A percentile compares a stretch with the other conserved stretches of the same genome.
phyloP scores from a whole-genome alignment of 2,329 filamentous ascomycete genomes.

The Fusarium bactridioides region DNA sequence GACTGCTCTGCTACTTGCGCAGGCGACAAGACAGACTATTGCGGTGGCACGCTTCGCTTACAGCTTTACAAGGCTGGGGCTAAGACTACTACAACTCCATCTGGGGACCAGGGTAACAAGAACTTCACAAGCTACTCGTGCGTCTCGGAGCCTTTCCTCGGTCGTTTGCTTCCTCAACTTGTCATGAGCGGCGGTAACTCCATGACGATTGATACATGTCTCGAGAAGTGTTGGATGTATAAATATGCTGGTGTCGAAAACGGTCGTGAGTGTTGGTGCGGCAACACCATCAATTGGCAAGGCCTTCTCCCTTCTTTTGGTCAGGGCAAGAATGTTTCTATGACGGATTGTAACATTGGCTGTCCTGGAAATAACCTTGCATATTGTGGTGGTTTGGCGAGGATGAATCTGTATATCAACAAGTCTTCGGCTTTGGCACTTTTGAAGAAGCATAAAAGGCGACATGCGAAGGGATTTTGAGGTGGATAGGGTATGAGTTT shows the following conservation, averaged over 20 bases:
- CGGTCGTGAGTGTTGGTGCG: conserved; percentile 51
- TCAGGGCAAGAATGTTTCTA: conserved; percentile 43
- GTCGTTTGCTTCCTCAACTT: conserved; percentile 44
- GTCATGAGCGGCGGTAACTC: conserved; percentile 41
- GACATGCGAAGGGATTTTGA: neutral
- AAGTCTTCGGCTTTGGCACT: conserved; percentile 18
- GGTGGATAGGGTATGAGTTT: neutral
- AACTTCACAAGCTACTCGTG: conserved; percentile 51
- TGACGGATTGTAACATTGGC: conserved; percentile 44
- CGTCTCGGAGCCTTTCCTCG: conserved; percentile 44
- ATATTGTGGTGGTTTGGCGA: conserved; percentile 44
- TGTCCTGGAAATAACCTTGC: conserved; percentile 47
- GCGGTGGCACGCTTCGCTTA: conserved; percentile 46
- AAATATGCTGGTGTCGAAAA: conserved; percentile 50
- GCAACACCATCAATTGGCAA: conserved; percentile 42
- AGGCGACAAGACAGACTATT: conserved; percentile 46
- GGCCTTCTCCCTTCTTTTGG: conserved; percentile 28
- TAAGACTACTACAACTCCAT: conserved; percentile 21
- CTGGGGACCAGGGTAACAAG: conserved; percentile 45
- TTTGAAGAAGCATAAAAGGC: conserved; percentile 13
- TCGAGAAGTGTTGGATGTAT: conserved; percentile 46
- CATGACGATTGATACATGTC: conserved; percentile 48
- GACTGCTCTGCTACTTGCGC: conserved; percentile 48
- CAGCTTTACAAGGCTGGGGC: conserved; percentile 44
- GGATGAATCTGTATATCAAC: conserved; percentile 46